Percentiles rank a stretch among this genome's conserved stretches.
phyloP scores from a whole-genome alignment of 768 basidiomycete genomes.

The Rhodotorula toruloides region DNA sequence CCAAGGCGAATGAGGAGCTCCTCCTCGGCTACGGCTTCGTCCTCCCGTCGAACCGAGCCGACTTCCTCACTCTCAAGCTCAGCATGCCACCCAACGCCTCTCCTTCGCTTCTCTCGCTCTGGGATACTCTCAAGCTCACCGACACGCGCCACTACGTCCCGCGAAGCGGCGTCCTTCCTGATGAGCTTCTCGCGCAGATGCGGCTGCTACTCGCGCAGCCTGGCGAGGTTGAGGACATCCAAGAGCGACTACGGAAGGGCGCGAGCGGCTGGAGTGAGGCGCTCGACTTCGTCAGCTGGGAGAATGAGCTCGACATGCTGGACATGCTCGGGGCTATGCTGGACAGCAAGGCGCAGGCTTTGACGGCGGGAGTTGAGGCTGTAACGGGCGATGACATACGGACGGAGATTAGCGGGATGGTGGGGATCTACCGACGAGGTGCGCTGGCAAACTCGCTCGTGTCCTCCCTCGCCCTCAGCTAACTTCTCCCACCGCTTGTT shows the following conservation, averaged over 20 bases:
- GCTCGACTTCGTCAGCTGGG: conserved; percentile 48
- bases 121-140: conserved; percentile 51
- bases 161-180: conserved; percentile 42
- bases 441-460: not conserved
- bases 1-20: conserved; percentile 82
- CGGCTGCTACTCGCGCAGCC: conserved; percentile 44
- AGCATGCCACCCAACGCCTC: conserved; percentile 27
- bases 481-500: too few relatives aligned
- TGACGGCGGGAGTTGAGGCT: conserved; percentile 3
- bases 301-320: conserved; percentile 66
- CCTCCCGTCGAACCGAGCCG: conserved; percentile 70
- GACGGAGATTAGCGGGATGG: conserved; percentile 61
- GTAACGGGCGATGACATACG: conserved; percentile 46
- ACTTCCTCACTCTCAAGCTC: conserved; percentile 57
- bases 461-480: not conserved
- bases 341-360: conserved; percentile 35
- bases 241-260: conserved; percentile 41
- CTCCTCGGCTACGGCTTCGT: conserved; percentile 90
- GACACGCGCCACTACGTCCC: conserved; percentile 53
- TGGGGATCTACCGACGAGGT: conserved; percentile 43
- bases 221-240: conserved; percentile 12
- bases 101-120: conserved; percentile 7
- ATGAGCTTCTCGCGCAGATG: conserved; percentile 45
- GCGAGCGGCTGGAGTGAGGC: conserved; percentile 41
- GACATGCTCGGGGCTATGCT: conserved; percentile 66